Base-by-base conservation (phyloP, 2,329 filamentous ascomycete genomes). In the Aspergillus sp. region DNA sequence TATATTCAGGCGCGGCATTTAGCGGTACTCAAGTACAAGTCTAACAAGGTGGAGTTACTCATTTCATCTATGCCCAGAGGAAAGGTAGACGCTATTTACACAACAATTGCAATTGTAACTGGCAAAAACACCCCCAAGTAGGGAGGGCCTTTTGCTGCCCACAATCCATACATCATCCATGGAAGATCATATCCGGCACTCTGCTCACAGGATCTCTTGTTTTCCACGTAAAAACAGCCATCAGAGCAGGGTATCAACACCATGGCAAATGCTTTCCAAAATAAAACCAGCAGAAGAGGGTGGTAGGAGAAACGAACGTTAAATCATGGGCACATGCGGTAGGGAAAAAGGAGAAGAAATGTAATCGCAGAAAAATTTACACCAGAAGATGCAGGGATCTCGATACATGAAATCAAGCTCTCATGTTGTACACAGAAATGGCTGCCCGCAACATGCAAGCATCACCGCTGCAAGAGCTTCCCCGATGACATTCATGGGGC, bases 161-260 rank as follows among this genome's bases (percentile, higher is more conserved):
- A 38, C 30, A 53, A 50, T 19, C n/a, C 38, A 57, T 21, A 39
- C 48, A 38, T 21, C 30, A 53, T 17, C 23, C 44, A 48, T 25
- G 41, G 32, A 47, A 48, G 41, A 57, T 50, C 49, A 36, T 57
- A 60, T 55, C 57, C 60, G 57, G 56, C 50, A 47, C 39, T 54
- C 60, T 62, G 53, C 54, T 55, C 54, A 49, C 49, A 62, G 50
- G 54, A 54, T 57, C 52, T 59, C 52, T 58, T 47, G 59, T 60
- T 59, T 54, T 52, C 55, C 54, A 61, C 59, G 58, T 58, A 62
- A 66, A 68, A 69, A 70, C 58, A 73, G 69, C 59, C 67, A 68
- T 70, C 71, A 75, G 65, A 66, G 62, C 68, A 74, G 75, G 75
- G 75, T 77, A 77, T 77, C 74, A 77, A 77, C 74, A 77, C 74